Base-by-base conservation (phyloP, 1,284 basidiomycete genomes). In the Heterobasidion irregulare region DNA sequence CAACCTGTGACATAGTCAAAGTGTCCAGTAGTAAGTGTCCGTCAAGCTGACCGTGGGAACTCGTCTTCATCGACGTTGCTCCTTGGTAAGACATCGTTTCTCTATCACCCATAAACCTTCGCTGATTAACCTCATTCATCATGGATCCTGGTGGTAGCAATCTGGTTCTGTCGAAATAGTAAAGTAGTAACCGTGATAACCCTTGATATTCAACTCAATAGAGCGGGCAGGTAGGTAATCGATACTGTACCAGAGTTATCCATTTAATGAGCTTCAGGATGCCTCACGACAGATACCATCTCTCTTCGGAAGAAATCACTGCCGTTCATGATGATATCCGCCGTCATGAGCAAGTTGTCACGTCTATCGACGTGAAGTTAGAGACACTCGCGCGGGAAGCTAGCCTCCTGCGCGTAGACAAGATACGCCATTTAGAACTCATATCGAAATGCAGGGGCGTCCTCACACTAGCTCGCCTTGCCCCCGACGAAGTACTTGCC, bases 401-500 rank as follows among this genome's bases (percentile, higher is more conserved):
- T 47, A 71, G 73, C 51, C 68, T 66, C 45, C 69, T 83, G 32
- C 72, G 76, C 56, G 69, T 73, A 57, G 71, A 73, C 62, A 75
- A 72, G 59, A 59, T 65, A 53, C 69, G 74, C 57, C 69, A 78
- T 56, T 62, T 70, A 48, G 65, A 69, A 18, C 66, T 70, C 33
- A 77, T 83, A 53, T 68, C 68, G 35, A 69, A 70, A 43, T 75
- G 68, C 61, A 74, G 70, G 58, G 78, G 80, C 35, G 65, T 77
- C 43, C 75, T 79, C 52, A 81, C 80, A 2, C 72, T 83, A 44
- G 83, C 81, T 12, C 74, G 75, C 13, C 76, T 76, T 19, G 70
- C 83, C 52, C 80, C 80, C 5, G 68, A 69, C 3, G 83, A 86
- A 61, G 65, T 84, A 19, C 74, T 86, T 45, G 77, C 76, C 36